Percentiles rank a stretch among this genome's conserved stretches.
Evolutionary conservation across 768 basidiomycete species (phyloP).

Genomic region (Hypholoma sublateritium): DNA sequence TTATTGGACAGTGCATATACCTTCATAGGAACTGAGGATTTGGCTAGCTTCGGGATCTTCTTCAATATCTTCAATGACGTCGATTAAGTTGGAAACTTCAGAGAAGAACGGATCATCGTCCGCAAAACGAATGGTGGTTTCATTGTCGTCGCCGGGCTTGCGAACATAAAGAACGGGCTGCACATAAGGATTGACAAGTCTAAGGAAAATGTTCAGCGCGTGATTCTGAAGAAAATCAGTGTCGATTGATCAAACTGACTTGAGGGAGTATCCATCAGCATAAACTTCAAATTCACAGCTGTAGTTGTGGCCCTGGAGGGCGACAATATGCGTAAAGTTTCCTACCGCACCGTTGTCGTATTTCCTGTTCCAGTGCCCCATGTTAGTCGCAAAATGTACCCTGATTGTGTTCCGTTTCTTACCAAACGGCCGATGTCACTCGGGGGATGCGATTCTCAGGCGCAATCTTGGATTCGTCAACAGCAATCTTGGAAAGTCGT

Average conservation of each 20-base stretch:
- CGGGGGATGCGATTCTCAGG: constrained; percentile 92
- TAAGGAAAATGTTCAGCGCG: constrained; percentile 23
- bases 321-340: constrained; percentile 85
- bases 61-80: constrained; percentile 87
- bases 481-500: constrained; percentile 69
- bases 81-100: constrained; percentile 86
- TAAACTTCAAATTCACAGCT: constrained; percentile 94
- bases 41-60: constrained; percentile 78
- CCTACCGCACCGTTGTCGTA: constrained; percentile 95
- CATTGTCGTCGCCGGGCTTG: constrained; percentile 76
- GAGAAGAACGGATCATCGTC: constrained; percentile 95
- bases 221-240: not conserved
- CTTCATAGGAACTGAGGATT: constrained; percentile 85
- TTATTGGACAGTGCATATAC: constrained; percentile 34
- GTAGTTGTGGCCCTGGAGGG: constrained; percentile 90
- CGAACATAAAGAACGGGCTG: constrained; percentile 87
- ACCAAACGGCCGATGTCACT: constrained; percentile 92
- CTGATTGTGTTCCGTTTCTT: constrained; percentile 11
- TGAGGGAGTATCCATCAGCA: constrained; percentile 89
- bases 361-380: constrained; percentile 55
- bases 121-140: constrained; percentile 67
- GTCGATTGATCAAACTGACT: constrained; percentile 42
- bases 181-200: constrained; percentile 91
- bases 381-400: not conserved
- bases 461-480: constrained; percentile 84